Evolutionary conservation across 2,329 filamentous ascomycete species (phyloP), one percentile per base, ranked within the genome.

Genomic region (Talaromyces sp.): DNA sequence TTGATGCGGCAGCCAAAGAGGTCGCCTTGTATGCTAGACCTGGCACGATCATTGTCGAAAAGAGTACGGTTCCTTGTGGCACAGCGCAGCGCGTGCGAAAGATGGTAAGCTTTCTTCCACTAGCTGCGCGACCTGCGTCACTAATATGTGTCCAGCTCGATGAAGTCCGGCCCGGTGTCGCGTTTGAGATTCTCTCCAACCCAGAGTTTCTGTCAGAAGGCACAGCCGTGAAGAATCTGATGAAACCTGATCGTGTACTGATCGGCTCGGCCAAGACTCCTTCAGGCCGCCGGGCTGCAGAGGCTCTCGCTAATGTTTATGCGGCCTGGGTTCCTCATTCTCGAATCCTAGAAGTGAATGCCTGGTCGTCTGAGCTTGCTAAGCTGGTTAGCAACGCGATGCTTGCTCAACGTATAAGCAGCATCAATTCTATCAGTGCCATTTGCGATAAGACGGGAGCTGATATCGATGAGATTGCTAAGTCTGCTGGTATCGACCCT

Each of bases 311-410:
- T 5, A 79, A 83, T 2, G 82, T 94, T 22, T 94, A 93, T 73
- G 84, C 85, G 1, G 80, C 85, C 43, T 94, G 91, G 91, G 87
- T 93, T 8, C 85, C 88, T 2, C 80, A 82, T 19, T 79, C 84
- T 22, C 85, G 85, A 67, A 92, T 94, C 72, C 79, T 93, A 62
- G 89, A 86, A 29, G 89, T 89, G 71, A 91, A 92, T 70, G 82
- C 89, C 0, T 93, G 88, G 86, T 92, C 90, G 0, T 91, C 90
- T 0, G 91, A 94, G 77, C 83, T 94, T 25, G 84, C 90, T 63
- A 94, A 94, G 79, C 84, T 94, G 0, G 90, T 89, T 0, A 89
- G 91, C 65, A 94, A 94, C 76, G 89, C 90, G 2, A 88, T 94
- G 85, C 83, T 94, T 8, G 91, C 91, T 1, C 91, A 94, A 78